phyloP scores from a whole-genome alignment of 495 filamentous ascomycete genomes.

The Penicillium steckii region DNA sequence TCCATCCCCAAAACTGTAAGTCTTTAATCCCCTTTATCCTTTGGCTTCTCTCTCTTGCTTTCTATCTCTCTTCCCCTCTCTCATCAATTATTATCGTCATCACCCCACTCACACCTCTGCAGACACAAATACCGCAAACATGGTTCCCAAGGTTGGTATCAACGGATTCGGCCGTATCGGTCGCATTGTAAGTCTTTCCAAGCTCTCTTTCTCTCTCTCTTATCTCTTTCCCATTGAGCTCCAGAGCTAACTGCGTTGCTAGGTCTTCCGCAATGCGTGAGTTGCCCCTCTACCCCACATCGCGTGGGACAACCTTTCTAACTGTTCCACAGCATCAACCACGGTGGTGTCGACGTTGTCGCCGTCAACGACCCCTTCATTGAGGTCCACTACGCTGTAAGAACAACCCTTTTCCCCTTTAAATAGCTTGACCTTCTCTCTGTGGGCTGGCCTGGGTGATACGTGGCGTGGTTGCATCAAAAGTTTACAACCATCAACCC shows the following conservation, averaged over 20 bases:
- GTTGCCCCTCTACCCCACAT: conserved; percentile 28
- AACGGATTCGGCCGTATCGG: conserved; percentile 99
- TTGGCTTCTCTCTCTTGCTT: neutral
- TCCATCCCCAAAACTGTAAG: conserved; percentile 1
- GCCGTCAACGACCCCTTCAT: conserved; percentile 99
- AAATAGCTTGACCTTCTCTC: neutral
- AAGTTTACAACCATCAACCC: neutral
- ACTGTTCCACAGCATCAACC: conserved; percentile 69
- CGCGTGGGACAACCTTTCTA: conserved; percentile 18
- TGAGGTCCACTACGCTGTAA: conserved; percentile 94
- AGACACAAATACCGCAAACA: conserved; percentile 30
- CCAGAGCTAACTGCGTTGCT: conserved; percentile 18
- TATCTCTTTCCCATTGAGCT: neutral
- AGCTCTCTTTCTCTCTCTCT: neutral
- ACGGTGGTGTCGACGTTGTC: conserved; percentile 81
- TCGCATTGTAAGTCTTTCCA: conserved; percentile 74
- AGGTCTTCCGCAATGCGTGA: conserved; percentile 80
- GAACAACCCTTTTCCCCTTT: conserved; percentile 31
- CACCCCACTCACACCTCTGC: conserved; percentile 11
- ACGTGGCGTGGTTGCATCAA: neutral
- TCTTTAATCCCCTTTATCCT: conserved; percentile 3
- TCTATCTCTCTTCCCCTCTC: conserved; percentile 4
- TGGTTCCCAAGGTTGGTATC: conserved; percentile 72
- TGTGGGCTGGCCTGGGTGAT: no score
- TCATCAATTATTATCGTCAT: neutral